A percentile compares a stretch with the other conserved stretches of the same genome.
phyloP scores from a whole-genome alignment of 163 green algal genomes.

The Volvox carteri region DNA sequence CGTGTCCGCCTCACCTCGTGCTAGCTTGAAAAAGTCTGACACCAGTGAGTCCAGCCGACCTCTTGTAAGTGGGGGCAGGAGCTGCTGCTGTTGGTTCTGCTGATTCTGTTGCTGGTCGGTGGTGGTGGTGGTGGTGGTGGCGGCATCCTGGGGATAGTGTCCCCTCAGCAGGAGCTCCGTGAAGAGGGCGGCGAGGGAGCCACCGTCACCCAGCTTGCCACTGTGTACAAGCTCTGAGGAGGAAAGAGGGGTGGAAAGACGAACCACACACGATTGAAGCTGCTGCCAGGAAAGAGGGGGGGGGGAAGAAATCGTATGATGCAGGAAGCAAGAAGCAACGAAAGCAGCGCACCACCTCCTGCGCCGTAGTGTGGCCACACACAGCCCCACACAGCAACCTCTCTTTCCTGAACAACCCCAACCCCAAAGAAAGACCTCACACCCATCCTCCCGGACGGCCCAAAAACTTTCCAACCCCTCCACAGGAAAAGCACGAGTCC shows the following conservation, averaged over 20 bases:
- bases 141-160: not conserved
- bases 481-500: too few relatives aligned
- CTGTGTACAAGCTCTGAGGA: not conserved
- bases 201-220: slow-evolving; percentile 5
- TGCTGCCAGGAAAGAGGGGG: not conserved
- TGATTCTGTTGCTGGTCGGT: not conserved
- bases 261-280: too few relatives aligned
- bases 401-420: too few relatives aligned
- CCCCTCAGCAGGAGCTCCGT: slow-evolving; percentile 21
- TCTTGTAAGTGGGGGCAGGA: slow-evolving; percentile 41
- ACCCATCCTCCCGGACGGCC: not conserved
- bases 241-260: not conserved
- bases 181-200: not conserved
- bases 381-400: too few relatives aligned
- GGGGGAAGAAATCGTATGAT: not conserved
- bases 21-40: slow-evolving; percentile 72
- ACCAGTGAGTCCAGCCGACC: slow-evolving; percentile 74
- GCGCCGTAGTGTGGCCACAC: too few relatives aligned
- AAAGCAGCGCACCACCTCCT: too few relatives aligned
- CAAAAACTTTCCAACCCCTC: too few relatives aligned
- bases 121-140: not conserved
- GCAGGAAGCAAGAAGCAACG: not conserved
- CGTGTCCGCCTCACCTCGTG: slow-evolving; percentile 65
- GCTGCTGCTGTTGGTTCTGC: not conserved
- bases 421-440: too few relatives aligned